Evolutionary conservation across 2,329 filamentous ascomycete species (phyloP), one percentile per base, ranked within the genome.

Genomic region (Periconia sp.): DNA sequence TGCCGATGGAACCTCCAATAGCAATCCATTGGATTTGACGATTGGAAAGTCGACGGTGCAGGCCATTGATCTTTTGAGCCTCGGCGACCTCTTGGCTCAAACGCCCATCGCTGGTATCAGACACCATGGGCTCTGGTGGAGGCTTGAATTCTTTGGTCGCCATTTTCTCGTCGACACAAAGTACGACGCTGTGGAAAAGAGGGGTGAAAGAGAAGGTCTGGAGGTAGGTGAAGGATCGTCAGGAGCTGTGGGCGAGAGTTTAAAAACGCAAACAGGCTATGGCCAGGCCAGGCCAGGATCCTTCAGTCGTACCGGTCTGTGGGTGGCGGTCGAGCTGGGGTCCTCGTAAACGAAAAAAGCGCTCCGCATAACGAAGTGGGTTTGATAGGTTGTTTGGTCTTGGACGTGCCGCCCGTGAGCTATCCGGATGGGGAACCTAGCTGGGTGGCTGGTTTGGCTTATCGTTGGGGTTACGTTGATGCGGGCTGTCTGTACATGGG

Each of bases 11-110:
- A 13, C 63, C 66, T 17, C 66, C 66, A 31, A 69, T 65, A 11
- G 65, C 65, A 20, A 69, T 67, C 46, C 57, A 63, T 54, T 69
- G 66, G 20, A 69, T 63, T 45, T 67, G 63, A 27, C 64, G 62
- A 40, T 67, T 56, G 1, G 53, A 56, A 10, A 56, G 50, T 13
- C 46, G 42, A 13, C 53, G 53, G 30, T 56, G 53, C 23, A 56
- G 47, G 2, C 49, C 53, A 30, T 47, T 30, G 20, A 52, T 52
- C 9, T 49, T 42, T 15, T 52, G n/a, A 23, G 37, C 19, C 11
- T 47, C 33, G 17, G 30, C 45, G 11, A 41, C 2, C n/a, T 47
- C 45, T n/a, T 10, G 14, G 23, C 42, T 27, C 3, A 3, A 3
- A 27, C 23, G 23, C 23, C 8, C 33, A 11, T 37, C 11, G 13